These are phyloP conservation scores for Yarrowia divulgata DNA, from an alignment of 805 yeast genomes.

Conservation along the genomic window DNA sequence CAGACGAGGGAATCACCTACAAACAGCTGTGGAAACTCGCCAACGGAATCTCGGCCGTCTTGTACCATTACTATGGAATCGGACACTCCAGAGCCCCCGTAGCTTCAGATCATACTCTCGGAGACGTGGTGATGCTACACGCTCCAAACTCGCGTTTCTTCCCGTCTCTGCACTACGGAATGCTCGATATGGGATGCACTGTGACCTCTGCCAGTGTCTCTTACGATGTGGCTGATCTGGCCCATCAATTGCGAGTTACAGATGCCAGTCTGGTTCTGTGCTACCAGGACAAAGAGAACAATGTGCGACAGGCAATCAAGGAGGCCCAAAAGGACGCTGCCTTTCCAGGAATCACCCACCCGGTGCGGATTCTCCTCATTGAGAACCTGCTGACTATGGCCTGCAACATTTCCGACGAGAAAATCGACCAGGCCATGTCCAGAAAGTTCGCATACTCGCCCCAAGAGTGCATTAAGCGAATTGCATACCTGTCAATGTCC, in stretches of 20 bases:
- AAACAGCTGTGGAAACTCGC: conserved; percentile 17
- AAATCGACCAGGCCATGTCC: conserved; percentile 1
- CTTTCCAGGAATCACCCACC: conserved; percentile 45
- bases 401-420: neutral
- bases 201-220: conserved; percentile 12
- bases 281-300: conserved; percentile 10
- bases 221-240: conserved; percentile 21
- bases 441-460: conserved; percentile 2
- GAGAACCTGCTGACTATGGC: conserved; percentile 17
- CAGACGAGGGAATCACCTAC: conserved; percentile 20
- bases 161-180: conserved; percentile 25
- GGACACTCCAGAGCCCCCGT: conserved; percentile 15
- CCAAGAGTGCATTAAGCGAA: conserved; percentile 11
- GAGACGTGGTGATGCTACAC: conserved; percentile 17
- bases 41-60: conserved; percentile 2
- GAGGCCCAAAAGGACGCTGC: conserved; percentile 50
- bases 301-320: conserved; percentile 1
- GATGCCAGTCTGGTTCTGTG: conserved; percentile 15
- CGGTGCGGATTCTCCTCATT: conserved; percentile 15
- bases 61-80: conserved; percentile 14
- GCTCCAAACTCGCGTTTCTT: conserved; percentile 18
- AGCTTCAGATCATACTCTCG: conserved; percentile 6
- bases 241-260: conserved; percentile 39
- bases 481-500: conserved; percentile 49
- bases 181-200: conserved; percentile 31